Evolutionary conservation across 2,329 filamentous ascomycete genomes (phyloP).

Genomic region (Elsinoe batatas): DNA sequence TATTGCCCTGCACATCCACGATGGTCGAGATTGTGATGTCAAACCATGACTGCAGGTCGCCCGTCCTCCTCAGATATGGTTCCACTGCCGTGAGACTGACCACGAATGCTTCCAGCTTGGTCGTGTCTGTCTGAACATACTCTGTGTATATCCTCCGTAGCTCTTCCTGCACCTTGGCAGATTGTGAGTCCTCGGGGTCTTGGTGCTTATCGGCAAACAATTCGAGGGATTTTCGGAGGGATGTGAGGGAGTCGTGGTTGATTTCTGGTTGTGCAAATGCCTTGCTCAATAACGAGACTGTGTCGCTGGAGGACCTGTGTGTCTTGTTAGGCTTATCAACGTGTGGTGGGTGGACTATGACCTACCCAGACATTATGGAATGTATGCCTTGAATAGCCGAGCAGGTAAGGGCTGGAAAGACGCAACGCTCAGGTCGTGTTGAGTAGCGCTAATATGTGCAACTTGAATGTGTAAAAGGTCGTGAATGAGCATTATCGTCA

Average conservation of each 20-base stretch:
- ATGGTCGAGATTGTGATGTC: conserved; percentile 50
- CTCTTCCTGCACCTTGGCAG: conserved; percentile 66
- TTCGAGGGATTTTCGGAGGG: conserved; percentile 52
- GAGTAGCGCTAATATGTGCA: background rate
- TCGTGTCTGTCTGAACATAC: conserved; percentile 47
- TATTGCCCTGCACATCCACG: conserved; percentile 47
- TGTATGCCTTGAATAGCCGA: conserved; percentile 1
- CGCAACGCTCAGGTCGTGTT: background rate
- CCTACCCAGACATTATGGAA: conserved; percentile 11
- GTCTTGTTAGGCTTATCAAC: background rate
- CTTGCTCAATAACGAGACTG: conserved; percentile 32
- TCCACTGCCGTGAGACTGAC: conserved; percentile 55
- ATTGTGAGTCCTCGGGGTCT: conserved; percentile 55
- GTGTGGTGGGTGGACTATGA: background rate
- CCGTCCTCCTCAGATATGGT: conserved; percentile 52
- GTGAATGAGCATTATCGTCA: background rate
- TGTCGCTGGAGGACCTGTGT: conserved; percentile 37
- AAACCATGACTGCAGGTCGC: conserved; percentile 63
- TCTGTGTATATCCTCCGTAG: conserved; percentile 57
- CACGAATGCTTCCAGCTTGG: conserved; percentile 58
- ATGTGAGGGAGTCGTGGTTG: conserved; percentile 51
- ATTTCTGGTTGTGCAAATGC: conserved; percentile 30
- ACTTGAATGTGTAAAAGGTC: background rate
- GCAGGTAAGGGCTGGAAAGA: background rate
- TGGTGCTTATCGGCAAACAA: conserved; percentile 59